Evolutionary conservation across 441 rosid genomes (phyloP), one percentile per base, ranked within the genome.

Genomic region (Bruguiera hainesii): DNA sequence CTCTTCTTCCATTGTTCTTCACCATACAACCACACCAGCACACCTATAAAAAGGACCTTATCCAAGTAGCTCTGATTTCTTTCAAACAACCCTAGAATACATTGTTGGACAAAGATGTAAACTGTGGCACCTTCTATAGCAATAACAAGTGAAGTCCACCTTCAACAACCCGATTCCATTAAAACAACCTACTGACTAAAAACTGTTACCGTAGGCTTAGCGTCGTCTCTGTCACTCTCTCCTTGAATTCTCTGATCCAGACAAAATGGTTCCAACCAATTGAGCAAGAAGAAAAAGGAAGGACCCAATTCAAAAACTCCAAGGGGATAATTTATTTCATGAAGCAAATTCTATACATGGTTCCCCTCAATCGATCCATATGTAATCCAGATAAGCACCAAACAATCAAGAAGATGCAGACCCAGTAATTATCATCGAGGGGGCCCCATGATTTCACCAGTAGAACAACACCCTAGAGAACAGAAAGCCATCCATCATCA

Each of bases 1-100:
- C 71, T 77, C 82, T 56, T 85, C 80, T 64, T 83, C 90, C 91
- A 82, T 86, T 69, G 29, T 49, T 65, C 20, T 57, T 66, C 33
- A 63, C 66, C 30, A 69, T 53, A 68, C 25, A 77, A 64, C 51
- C 65, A 62, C 68, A 23, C 51, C 57, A 60, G 62, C 67, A 74
- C 15, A 30, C 59, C 61, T 53, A 63, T 23, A 42, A 42, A 42
- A 11, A 63, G 58, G 61, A 52, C 8, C 66, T 29, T 52, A 78
- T 73, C 31, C 55, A 74, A 52, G 65, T 67, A 31, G 73, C 56
- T 55, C 61, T 67, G 71, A 70, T 59, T 56, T 73, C 70, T 71
- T 66, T 70, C 48, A 63, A 64, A 64, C 52, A 76, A 19, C 30
- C 65, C 7, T 46, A 58, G 0, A 28, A 67, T 59, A 56, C 67